A percentile compares a stretch with the other conserved stretches of the same genome.
phyloP scores from a whole-genome alignment of 768 basidiomycete species.

The Tephrocybe sp. region DNA sequence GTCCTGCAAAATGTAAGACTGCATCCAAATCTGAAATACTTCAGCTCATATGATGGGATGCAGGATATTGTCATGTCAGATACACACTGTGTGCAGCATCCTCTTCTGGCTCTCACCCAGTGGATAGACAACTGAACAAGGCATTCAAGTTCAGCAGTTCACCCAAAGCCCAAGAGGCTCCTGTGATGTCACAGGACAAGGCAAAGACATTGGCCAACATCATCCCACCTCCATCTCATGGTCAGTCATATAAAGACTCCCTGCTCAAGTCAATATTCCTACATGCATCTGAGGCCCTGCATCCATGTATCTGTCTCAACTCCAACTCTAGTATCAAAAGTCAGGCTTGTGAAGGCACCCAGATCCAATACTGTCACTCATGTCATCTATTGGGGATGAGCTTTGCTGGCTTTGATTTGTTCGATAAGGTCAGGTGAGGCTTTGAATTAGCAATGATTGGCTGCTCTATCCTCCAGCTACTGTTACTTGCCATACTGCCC shows the following conservation, averaged over 20 bases:
- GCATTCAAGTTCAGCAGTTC: constrained; percentile 77
- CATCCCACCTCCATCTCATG: constrained; percentile 63
- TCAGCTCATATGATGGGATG: constrained; percentile 27
- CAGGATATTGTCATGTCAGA: constrained; percentile 20
- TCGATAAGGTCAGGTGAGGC: constrained; percentile 75
- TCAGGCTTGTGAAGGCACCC: constrained; percentile 20
- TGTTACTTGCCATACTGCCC: constrained; percentile 33
- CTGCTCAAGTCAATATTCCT: constrained; percentile 57
- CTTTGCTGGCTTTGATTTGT: constrained; percentile 73
- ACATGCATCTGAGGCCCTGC: constrained; percentile 40
- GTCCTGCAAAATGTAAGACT: too few relatives aligned
- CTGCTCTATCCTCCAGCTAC: constrained; percentile 59
- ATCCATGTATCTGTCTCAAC: constrained; percentile 32
- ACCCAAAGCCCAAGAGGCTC: constrained; percentile 23
- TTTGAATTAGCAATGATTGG: constrained; percentile 70
- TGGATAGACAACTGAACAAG: constrained; percentile 66
- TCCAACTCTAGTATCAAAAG: constrained; percentile 46
- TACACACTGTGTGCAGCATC: constrained; percentile 19
- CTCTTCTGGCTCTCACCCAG: constrained; percentile 44
- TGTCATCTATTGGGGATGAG: constrained; percentile 55
- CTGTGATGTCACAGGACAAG: constrained; percentile 23
- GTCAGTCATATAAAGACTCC: constrained; percentile 50
- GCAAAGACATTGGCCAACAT: constrained; percentile 72
- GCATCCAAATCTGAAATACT: too few relatives aligned
- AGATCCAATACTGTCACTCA: constrained; percentile 31